Evolutionary conservation across 2,329 filamentous ascomycete genomes (phyloP), one percentile per base, ranked within the genome.

Genomic region (Neopestalotiopsis rosae): DNA sequence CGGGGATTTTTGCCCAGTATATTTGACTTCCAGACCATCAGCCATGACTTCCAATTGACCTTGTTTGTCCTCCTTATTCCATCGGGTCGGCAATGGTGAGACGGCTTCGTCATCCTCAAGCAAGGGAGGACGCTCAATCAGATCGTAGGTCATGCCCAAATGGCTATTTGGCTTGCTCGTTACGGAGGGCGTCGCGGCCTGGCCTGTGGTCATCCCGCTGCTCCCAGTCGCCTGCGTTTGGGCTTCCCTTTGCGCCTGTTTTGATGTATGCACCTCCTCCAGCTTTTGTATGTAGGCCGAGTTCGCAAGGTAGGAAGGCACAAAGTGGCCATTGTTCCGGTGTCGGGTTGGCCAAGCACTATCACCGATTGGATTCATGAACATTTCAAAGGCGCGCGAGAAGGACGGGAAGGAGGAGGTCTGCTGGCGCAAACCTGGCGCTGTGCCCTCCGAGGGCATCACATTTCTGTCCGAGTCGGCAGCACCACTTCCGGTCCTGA

Each of bases 41-140:
- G 87, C 86, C 40, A 91, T 83, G 13, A 98, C 83, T 73, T 98
- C 95, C 61, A 98, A 83, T 2, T 89, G 89, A 38, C 81, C 80
- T 73, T 89, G 90, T 79, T 93, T 95, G 79, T 98, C 94, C 40
- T 88, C 85, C 62, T 90, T 91, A 74, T 90, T 97, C 95, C 94
- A 98, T 75, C 87, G 88, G 4, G 91, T 90, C 20, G 96, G 96
- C 72, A 98, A 85, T 9, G 92, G 91, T 68, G 88, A 85, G 57
- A 93, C 78, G 1, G 75, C 66, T 28, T 85, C 83, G 63, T 92
- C 89, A 42, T 92, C 88, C 49, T 91, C 88, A 45, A 82, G 76
- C 1, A 84, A 80, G 0, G 91, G 88, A 38, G 89, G 83, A 72
- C 93, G 90, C 82, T 98, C 95, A 74, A 97, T 91, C 70, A 97